Base-by-base conservation (phyloP, 768 basidiomycete species). In the Saitozyma sp. region DNA sequence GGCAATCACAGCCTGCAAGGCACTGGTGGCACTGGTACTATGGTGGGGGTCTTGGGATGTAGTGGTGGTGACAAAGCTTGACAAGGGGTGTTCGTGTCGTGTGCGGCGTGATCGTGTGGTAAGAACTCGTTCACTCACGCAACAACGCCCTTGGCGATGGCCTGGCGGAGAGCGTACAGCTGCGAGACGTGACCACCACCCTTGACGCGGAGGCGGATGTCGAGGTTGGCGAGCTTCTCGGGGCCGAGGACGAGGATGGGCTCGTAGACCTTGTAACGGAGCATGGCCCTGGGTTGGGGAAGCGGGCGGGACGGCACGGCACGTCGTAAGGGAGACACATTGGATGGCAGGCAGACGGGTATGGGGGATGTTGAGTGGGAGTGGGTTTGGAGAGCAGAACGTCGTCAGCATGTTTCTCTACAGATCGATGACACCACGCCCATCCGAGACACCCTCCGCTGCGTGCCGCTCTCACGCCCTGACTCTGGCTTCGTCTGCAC, bases 141-240 rank as follows among this genome's bases (percentile, higher is more conserved):
- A 74, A 99, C 90, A 68, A 98, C 82, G 63, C 95, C 96, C 84
- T 96, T 97, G 71, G 91, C 89, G 76, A 99, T 95, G 45, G 96
- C 96, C 84, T 99, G 96, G 67, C 96, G 91, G 80, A 98, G 92
- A 67, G 96, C 96, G 83, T 98, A 99, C 67, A 99, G 86, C 82
- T 99, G 95, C 58, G 95, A 95, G 63, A 92, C 93, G 85, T 98
- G 96, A 82, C 96, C 96, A 85, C 96, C 96, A 80, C 96, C 96
- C 82, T 93, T 94, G 70, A 96, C 95, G 55, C 94, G 91, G 58
- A 98, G 91, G 71, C 95, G 91, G 82, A 99, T 93, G 83, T 99
- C 95, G 73, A 98, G 85, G 69, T 84, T 84, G 61, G 84, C 82
- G 79, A 97, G 93, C 45, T 89, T 85, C 51, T 96, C 92, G 77